phyloP scores from a whole-genome alignment of 2,329 filamentous ascomycete species.

The Metarhizium robertsii region DNA sequence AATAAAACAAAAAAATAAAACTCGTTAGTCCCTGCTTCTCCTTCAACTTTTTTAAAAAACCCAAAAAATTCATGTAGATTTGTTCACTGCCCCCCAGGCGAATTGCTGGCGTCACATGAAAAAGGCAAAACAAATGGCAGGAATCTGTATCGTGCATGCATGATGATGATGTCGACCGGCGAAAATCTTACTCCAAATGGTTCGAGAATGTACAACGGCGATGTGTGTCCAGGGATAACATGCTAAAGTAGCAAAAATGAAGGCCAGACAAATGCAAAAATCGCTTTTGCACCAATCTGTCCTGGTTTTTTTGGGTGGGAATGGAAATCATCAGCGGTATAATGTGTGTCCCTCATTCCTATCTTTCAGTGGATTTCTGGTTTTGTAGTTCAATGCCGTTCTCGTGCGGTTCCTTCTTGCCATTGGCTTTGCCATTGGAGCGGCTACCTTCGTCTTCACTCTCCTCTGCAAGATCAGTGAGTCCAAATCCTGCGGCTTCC shows the following conservation, averaged over 20 bases:
- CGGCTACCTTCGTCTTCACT: conserved; percentile 51
- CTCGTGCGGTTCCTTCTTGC: conserved; percentile 30
- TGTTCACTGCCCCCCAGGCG: not conserved
- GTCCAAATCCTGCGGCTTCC: conserved; percentile 60
- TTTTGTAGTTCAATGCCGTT: conserved; percentile 42
- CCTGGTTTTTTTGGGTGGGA: not conserved
- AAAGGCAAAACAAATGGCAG: not conserved
- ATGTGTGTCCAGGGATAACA: conserved; percentile 1
- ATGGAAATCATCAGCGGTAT: conserved; percentile 1
- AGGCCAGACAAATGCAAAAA: not conserved
- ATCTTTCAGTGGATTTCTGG: conserved; percentile 31
- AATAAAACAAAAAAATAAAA: not conserved
- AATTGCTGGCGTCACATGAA: not conserved
- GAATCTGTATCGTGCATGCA: conserved; percentile 2
- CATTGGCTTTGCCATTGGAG: conserved; percentile 30
- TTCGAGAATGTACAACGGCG: conserved; percentile 6
- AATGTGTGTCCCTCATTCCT: conserved; percentile 12
- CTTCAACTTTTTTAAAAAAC: conserved; percentile 4
- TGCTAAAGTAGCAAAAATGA: not conserved
- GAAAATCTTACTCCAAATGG: conserved; percentile 6
- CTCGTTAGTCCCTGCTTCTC: conserved; percentile 5
- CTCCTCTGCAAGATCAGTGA: conserved; percentile 72
- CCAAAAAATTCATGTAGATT: conserved; percentile 7
- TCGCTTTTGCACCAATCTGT: not conserved
- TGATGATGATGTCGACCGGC: conserved; percentile 6